phyloP scores from a whole-genome alignment of 345 rosid genomes.

The Pistacia integerrima region DNA sequence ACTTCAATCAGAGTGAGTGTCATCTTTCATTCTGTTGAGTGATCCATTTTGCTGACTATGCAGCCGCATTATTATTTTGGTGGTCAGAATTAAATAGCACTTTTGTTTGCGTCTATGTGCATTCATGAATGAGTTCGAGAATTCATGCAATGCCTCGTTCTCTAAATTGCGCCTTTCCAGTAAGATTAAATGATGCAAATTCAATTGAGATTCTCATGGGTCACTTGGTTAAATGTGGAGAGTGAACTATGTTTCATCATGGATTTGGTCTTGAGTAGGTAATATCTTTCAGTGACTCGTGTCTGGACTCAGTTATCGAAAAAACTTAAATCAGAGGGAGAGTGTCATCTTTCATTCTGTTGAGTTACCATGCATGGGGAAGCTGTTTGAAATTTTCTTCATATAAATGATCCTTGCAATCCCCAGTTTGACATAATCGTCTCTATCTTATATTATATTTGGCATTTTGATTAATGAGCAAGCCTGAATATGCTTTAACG shows the following conservation, averaged over 20 bases:
- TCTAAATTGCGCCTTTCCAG: background rate
- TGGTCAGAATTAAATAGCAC: background rate
- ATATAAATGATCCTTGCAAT: background rate
- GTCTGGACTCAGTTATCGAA: too few species aligned
- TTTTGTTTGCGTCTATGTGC: conserved; percentile 4
- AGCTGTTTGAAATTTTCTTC: background rate
- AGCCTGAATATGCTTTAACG: background rate
- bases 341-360: too few species aligned
- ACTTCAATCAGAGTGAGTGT: too few species aligned
- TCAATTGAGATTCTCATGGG: background rate
- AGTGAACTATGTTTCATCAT: background rate
- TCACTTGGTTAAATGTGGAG: background rate
- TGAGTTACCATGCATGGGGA: background rate
- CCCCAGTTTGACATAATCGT: background rate
- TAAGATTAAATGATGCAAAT: background rate
- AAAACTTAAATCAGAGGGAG: too few species aligned
- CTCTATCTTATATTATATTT: background rate
- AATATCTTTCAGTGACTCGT: too few species aligned
- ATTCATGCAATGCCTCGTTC: background rate
- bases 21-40: background rate
- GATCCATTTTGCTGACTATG: background rate
- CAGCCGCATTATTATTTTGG: background rate
- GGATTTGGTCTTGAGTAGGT: too few species aligned
- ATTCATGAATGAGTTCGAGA: background rate
- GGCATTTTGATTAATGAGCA: background rate